A percentile compares a stretch with the other conserved stretches of the same genome.
Evolutionary conservation across 2,329 filamentous ascomycete genomes (phyloP).

Genomic region (Hypocrella siamensis): DNA sequence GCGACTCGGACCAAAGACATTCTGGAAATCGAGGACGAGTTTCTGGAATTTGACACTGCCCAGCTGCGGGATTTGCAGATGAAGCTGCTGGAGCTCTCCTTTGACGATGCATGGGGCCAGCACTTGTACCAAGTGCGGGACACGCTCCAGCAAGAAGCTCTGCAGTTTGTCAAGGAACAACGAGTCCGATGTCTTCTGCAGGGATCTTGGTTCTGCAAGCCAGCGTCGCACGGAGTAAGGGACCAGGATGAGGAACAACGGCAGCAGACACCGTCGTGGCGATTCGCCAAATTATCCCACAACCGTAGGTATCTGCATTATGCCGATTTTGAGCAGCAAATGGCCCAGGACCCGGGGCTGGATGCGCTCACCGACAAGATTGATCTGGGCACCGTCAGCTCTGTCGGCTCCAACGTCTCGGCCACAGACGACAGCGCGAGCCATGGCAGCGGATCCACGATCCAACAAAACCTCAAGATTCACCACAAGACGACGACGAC

Average conservation of each 20-base stretch:
- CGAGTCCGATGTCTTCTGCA: slow-evolving; percentile 76
- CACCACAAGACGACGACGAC: slow-evolving; percentile 50
- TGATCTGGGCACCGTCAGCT: slow-evolving; percentile 76
- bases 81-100: slow-evolving; percentile 78
- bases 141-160: slow-evolving; percentile 74
- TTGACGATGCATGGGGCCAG: slow-evolving; percentile 87
- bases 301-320: slow-evolving; percentile 86
- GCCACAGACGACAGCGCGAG: slow-evolving; percentile 37
- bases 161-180: slow-evolving; percentile 96
- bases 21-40: slow-evolving; percentile 74
- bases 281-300: slow-evolving; percentile 78
- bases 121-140: slow-evolving; percentile 84
- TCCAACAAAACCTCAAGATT: slow-evolving; percentile 24
- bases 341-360: slow-evolving; percentile 49
- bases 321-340: slow-evolving; percentile 60
- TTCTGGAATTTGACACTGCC: slow-evolving; percentile 67
- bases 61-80: slow-evolving; percentile 78
- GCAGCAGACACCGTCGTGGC: slow-evolving; percentile 45
- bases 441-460: slow-evolving; percentile 24
- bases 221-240: slow-evolving; percentile 21
- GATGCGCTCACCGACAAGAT: slow-evolving; percentile 67
- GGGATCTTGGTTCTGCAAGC: slow-evolving; percentile 70
- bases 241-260: slow-evolving; percentile 12
- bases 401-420: slow-evolving; percentile 85
- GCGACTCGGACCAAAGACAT: slow-evolving; percentile 72